Base-by-base conservation (phyloP, 257 asterid genomes). In the Ophiorrhiza pumila region DNA sequence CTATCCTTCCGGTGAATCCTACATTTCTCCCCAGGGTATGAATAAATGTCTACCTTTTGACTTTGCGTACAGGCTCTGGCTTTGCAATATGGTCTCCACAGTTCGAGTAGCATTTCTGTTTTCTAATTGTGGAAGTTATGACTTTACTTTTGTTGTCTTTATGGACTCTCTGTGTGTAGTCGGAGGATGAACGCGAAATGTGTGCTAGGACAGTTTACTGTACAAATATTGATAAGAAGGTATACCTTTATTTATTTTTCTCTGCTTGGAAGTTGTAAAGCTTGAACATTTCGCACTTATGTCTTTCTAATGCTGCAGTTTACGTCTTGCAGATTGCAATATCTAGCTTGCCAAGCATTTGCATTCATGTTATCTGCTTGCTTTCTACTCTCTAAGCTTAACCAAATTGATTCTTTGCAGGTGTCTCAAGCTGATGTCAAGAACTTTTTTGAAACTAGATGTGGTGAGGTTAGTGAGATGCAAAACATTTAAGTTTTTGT, bases 161-260 rank as follows among this genome's bases (percentile, higher is more conserved):
- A 14, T 78, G 55, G 55, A 56, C 45, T 74, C 56, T 62, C 68
- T 55, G 56, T 69, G 17, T 76, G 58, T 55, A 93, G 97, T 93
- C 98, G 0, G 97, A 93, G 86, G 96, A 90, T 85, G 98, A 93
- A 76, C 97, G 96, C 12, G 95, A 93, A 84, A 93, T 93, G 98
- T 93, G 98, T 69, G 97, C 97, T 55, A 85, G 93, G 93, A 92
- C 98, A 71, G 98, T 93, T 52, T 93, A 93, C 83, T 91, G 97
- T 84, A 93, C 98, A 72, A 90, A 93, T 78, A 93, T 93, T 71
- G 98, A 93, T 79, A 93, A 89, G 87, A 90, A 86, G 93, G 98
- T 90, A 79, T 35, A 41, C 39, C 17, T 41, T 32, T 69, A 18
- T 22, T 66, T 7, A 18, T 22, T 66, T 7, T 57, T 77, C 43